Evolutionary conservation across 495 filamentous ascomycete species (phyloP).

Genomic region (Penicillium goetzii): DNA sequence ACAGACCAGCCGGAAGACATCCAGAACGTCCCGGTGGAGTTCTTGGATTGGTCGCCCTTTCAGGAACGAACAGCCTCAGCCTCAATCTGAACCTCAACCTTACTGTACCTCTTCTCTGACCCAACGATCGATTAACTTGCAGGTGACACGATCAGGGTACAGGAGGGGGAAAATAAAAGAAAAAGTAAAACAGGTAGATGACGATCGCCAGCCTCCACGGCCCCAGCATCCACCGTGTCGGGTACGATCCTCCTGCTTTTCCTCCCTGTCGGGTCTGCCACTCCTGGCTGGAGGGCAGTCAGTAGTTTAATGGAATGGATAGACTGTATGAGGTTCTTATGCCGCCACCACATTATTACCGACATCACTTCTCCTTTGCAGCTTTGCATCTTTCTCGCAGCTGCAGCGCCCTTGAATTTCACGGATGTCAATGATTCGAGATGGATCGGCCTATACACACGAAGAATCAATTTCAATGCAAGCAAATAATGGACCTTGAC

Average conservation of each 20-base stretch:
- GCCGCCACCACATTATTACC: neutral
- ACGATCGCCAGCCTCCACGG: conserved; percentile 30
- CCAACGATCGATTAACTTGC: conserved; percentile 11
- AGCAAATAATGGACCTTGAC: neutral
- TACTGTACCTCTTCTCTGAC: neutral
- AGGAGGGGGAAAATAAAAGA: neutral
- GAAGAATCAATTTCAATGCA: neutral
- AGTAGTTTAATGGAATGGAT: neutral
- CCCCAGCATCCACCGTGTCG: conserved; percentile 30
- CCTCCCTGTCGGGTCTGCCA: conserved; percentile 27
- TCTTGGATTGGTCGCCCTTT: conserved; percentile 6
- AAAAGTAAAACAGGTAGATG: conserved; percentile 15
- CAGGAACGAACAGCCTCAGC: conserved; percentile 10
- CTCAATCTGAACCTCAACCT: conserved; percentile 15
- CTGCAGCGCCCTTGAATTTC: conserved; percentile 4
- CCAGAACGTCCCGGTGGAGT: conserved; percentile 4
- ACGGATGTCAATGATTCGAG: conserved; percentile 6
- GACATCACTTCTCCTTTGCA: neutral
- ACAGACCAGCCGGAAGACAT: conserved; percentile 21
- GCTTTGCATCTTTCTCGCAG: neutral
- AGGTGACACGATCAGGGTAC: conserved; percentile 10
- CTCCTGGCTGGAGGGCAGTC: conserved; percentile 16
- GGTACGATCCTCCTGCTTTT: conserved; percentile 31
- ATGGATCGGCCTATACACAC: conserved; percentile 19
- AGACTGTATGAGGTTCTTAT: conserved; percentile 7